Conservation (phyloP, 192 early-diverging fungal genomes). For the Backusella circina region DNA sequence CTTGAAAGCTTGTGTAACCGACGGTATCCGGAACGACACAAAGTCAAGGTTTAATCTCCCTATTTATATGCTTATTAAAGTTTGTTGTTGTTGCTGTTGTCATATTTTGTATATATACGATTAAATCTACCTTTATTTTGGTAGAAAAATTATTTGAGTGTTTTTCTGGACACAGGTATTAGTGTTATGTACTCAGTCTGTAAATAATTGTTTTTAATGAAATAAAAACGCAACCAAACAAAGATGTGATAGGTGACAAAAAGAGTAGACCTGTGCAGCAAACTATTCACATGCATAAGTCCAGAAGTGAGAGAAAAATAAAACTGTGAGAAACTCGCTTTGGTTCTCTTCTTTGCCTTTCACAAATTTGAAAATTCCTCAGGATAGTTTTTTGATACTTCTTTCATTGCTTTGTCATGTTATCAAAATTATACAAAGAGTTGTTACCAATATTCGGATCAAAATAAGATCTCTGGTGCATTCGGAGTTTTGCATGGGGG, state of each 20-base stretch:
- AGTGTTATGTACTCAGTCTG: background rate
- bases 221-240: background rate
- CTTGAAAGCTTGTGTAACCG: background rate
- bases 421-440: background rate
- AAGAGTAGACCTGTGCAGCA: background rate
- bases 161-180: background rate
- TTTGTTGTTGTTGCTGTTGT: background rate
- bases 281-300: background rate
- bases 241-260: background rate
- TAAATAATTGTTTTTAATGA: background rate
- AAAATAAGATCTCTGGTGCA: background rate
- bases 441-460: background rate
- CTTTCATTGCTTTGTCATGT: background rate
- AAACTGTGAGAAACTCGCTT: background rate
- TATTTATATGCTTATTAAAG: background rate
- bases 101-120: background rate
- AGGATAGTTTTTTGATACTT: background rate
- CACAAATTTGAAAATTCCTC: background rate
- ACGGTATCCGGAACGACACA: background rate
- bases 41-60: background rate
- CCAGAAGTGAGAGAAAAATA: background rate
- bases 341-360: background rate
- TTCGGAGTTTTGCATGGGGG: background rate
- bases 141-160: background rate
- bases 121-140: background rate